Base-by-base conservation (phyloP, 129 eudicot species). In the Pulicaria dysenterica region DNA sequence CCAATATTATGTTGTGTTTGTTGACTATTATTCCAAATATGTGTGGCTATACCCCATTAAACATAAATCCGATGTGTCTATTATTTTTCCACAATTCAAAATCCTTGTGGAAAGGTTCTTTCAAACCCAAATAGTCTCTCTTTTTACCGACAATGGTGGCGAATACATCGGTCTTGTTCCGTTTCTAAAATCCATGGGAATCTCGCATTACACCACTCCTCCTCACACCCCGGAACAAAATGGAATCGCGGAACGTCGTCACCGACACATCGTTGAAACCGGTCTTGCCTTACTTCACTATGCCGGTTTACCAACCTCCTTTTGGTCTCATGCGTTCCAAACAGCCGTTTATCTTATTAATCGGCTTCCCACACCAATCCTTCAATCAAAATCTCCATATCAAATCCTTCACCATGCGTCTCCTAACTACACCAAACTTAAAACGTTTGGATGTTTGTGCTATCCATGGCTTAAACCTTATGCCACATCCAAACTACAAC, bases 381-480 rank as follows among this genome's bases (percentile, higher is more conserved):
- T 47, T 39, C 24, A 14, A 0, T 39, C 12, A 13, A 49, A 67
- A 67, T 16, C 75, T 0, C 75, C 75, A 4, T 70, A 54, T 41
- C 11, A 54, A 2, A 8, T 10, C 0, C 65, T 70, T 17, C 17
- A 53, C 5, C 6, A 3, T 4, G 4, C 7, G 0, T 6, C 31
- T 15, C 65, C 75, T 0, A 54, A 55, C 3, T 70, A 55, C 11
- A 38, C 13, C 24, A 70, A 56, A 12, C n/a, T 70, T 0, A 34
- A 56, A 41, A 24, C 42, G 1, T 70, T 58, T 2, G 47, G 58
- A 6, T 72, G 76, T 15, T 36, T 72, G 1, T 72, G 76, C 11
- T 72, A 42, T 36, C 67, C 76, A 4, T 58, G 76, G 76, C 41
- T 42, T 3, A 41, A 57, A 8, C 67, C 76, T 1, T 72, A 72